These are phyloP conservation scores for Malassezia yamatoensis DNA, from an alignment of 1,284 basidiomycete species.

Conservation along the genomic window DNA sequence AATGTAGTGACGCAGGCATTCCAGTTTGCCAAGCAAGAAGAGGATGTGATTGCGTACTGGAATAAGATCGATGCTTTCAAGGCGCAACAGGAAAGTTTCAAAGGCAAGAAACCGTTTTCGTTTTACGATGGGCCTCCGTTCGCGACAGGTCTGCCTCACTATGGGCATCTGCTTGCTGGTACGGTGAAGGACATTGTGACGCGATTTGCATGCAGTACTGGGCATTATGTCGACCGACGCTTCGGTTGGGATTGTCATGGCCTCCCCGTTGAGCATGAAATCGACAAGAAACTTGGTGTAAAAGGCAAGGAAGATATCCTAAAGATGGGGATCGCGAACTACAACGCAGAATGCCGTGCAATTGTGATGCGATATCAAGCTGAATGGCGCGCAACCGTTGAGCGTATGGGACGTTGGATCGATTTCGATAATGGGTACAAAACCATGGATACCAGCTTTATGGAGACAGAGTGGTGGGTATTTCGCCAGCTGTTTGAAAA, in stretches of 20 bases:
- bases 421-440: conserved; percentile 99
- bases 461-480: conserved; percentile 99
- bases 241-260: conserved; percentile 99
- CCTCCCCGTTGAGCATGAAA: conserved; percentile 96
- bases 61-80: conserved; percentile 93
- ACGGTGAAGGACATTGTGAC: conserved; percentile 99
- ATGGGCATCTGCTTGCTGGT: conserved; percentile 57
- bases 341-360: conserved; percentile 90
- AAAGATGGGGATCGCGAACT: conserved; percentile 89
- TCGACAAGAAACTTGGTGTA: conserved; percentile 92
- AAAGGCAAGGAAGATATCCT: conserved; percentile 87
- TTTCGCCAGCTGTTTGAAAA: conserved; percentile 86
- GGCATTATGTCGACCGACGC: conserved; percentile 83
- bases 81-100: conserved; percentile 80
- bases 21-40: conserved; percentile 82
- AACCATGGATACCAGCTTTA: conserved; percentile 82
- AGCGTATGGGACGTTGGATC: conserved; percentile 98
- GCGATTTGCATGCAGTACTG: conserved; percentile 83
- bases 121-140: conserved; percentile 99
- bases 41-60: conserved; percentile 87
- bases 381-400: conserved; percentile 89
- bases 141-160: conserved; percentile 92
- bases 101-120: conserved; percentile 75
- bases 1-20: conserved; percentile 59
- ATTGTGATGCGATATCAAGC: conserved; percentile 96